These are phyloP conservation scores for Eucalyptus tenuipes DNA, from an alignment of 345 rosid genomes.

Conservation along the genomic window DNA sequence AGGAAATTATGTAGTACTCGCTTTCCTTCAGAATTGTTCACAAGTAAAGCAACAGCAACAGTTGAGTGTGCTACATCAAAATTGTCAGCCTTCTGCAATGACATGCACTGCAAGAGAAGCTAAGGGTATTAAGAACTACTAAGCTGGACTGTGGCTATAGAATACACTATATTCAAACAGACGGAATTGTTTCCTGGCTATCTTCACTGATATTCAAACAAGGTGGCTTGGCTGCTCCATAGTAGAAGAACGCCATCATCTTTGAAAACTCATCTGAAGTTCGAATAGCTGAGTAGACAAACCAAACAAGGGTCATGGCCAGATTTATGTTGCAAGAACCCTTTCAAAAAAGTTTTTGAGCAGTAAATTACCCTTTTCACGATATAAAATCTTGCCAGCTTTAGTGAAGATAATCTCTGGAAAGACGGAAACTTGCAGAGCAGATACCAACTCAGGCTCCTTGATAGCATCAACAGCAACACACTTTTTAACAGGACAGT, in stretches of 20 bases:
- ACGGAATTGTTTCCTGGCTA: slow-evolving; percentile 49
- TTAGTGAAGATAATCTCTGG: slow-evolving; percentile 81
- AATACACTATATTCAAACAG: slow-evolving; percentile 4
- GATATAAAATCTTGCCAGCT: slow-evolving; percentile 76
- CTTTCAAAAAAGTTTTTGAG: background rate
- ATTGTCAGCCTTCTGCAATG: background rate
- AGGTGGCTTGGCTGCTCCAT: slow-evolving; percentile 81
- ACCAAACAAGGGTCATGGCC: background rate
- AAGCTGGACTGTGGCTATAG: background rate
- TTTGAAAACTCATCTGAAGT: slow-evolving; percentile 69
- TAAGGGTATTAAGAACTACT: background rate
- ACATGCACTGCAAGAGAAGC: background rate
- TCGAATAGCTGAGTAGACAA: slow-evolving; percentile 31
- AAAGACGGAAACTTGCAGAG: slow-evolving; percentile 49
- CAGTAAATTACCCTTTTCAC: slow-evolving; percentile 55
- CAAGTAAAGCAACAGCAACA: background rate
- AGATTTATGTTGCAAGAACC: background rate
- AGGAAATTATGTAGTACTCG: background rate
- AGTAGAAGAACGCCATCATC: slow-evolving; percentile 85
- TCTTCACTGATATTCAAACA: slow-evolving; percentile 20
- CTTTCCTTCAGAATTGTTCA: background rate
- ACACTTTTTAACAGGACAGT: slow-evolving; percentile 27
- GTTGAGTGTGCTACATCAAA: background rate
- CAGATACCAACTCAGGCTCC: slow-evolving; percentile 61
- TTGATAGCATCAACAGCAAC: slow-evolving; percentile 79